Conservation (phyloP, 176 grass and related monocot species). For the Avena atlantica region DNA sequence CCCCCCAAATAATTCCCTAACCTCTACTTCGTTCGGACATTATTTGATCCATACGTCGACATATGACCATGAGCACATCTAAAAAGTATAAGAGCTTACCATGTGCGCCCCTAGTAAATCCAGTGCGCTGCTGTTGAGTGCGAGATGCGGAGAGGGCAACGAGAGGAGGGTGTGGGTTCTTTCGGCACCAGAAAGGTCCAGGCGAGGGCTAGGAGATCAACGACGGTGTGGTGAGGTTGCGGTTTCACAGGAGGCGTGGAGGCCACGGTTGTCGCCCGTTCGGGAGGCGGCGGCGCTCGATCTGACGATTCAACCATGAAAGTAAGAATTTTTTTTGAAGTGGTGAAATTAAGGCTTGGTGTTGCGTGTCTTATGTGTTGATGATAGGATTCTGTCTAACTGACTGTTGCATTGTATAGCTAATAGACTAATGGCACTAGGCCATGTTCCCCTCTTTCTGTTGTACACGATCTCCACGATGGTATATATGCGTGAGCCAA, state of each 20-base stretch:
- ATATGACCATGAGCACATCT: no score
- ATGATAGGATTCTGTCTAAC: no score
- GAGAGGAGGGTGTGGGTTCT: not conserved
- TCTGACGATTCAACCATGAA: not conserved
- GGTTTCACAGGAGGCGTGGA: not conserved
- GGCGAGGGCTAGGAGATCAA: not conserved
- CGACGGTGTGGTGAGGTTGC: not conserved
- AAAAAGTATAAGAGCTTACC: constrained; percentile 26
- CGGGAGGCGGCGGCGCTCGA: not conserved
- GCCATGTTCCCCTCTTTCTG: no score
- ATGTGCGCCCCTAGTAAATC: constrained; percentile 18
- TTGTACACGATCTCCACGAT: no score
- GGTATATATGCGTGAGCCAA: no score
- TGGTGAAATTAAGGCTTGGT: not conserved
- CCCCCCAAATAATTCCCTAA: no score
- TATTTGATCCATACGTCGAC: no score
- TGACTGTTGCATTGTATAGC: no score
- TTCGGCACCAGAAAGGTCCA: not conserved
- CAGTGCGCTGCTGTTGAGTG: not conserved
- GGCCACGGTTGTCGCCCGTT: not conserved
- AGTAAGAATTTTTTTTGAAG: not conserved
- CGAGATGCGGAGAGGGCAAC: not conserved
- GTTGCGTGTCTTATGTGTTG: not conserved
- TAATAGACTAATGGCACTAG: no score
- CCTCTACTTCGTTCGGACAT: no score